Evolutionary conservation across 768 basidiomycete species (phyloP).

Genomic region (Termitomyces sp.): DNA sequence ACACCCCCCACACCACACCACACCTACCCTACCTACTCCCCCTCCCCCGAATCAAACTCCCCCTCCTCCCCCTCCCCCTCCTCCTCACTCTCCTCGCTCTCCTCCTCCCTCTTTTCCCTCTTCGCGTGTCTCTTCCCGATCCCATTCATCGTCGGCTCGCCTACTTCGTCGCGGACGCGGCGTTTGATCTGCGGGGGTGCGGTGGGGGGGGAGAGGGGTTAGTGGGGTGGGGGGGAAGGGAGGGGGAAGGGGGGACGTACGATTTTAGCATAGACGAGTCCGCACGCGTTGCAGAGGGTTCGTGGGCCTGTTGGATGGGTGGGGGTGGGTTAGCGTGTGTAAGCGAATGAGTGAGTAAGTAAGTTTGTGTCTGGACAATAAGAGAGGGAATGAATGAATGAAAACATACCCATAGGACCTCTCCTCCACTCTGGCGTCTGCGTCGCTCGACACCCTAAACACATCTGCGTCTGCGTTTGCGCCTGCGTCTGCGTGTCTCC

Average conservation of each 20-base stretch:
- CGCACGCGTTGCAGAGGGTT: conserved; percentile 84
- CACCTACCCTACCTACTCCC: neutral
- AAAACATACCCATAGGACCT: conserved; percentile 68
- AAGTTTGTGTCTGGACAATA: too few species aligned
- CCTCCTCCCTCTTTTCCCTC: neutral
- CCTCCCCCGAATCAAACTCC: neutral
- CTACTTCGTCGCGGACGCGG: conserved; percentile 13
- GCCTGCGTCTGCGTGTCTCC: neutral
- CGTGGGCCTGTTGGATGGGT: conserved; percentile 56
- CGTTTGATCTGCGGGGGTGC: conserved; percentile 11
- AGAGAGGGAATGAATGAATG: neutral
- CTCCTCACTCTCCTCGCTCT: conserved; percentile 8
- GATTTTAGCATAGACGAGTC: conserved; percentile 83
- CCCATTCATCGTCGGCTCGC: neutral
- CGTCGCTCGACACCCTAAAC: too few species aligned
- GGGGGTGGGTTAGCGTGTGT: neutral
- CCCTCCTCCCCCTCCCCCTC: conserved; percentile 9
- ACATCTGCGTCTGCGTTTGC: neutral
- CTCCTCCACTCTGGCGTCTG: conserved; percentile 63
- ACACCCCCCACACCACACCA: neutral
- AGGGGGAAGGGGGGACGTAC: conserved; percentile 29
- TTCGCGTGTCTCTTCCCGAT: too few species aligned
- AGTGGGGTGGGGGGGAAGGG: neutral
- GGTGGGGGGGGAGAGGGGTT: too few species aligned
- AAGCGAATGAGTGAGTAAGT: neutral